A percentile compares a stretch with the other conserved stretches of the same genome.
Conservation (phyloP, 768 basidiomycete genomes). For the Lenzites betulinus region DNA sequence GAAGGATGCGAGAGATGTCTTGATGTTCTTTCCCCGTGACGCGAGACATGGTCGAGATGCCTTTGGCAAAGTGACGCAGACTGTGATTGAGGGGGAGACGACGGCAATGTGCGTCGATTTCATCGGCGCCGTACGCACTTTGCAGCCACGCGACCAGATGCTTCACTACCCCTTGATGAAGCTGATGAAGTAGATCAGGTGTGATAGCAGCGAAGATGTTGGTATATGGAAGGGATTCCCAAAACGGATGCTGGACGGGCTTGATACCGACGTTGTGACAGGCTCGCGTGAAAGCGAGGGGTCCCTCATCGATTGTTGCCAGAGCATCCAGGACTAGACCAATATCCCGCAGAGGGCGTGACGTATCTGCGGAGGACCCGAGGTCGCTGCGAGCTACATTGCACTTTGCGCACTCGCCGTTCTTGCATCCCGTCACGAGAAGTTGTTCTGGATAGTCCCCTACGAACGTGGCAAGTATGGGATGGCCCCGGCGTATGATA, state of each 20-base stretch:
- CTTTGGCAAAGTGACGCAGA: slow-evolving; percentile 30
- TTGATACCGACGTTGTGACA: slow-evolving; percentile 13
- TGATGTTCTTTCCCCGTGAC: slow-evolving; percentile 48
- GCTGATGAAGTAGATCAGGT: slow-evolving; percentile 47
- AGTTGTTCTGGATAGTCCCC: slow-evolving; percentile 28
- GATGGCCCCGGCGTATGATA: slow-evolving; percentile 40
- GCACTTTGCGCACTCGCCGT: slow-evolving; percentile 17
- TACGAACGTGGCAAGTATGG: slow-evolving; percentile 23
- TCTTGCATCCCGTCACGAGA: slow-evolving; percentile 19
- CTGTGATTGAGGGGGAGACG: slow-evolving; percentile 40
- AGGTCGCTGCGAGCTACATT: neutral
- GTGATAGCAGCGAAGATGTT: slow-evolving; percentile 43
- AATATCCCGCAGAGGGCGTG: neutral
- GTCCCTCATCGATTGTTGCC: neutral
- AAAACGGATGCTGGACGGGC: slow-evolving; percentile 33
- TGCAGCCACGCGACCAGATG: slow-evolving; percentile 36
- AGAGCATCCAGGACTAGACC: neutral
- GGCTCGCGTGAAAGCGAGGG: slow-evolving; percentile 26
- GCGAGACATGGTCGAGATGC: slow-evolving; percentile 42
- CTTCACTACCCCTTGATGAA: slow-evolving; percentile 50
- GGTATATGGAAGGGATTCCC: slow-evolving; percentile 40
- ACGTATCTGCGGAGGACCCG: neutral
- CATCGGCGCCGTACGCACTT: slow-evolving; percentile 17
- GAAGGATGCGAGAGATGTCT: slow-evolving; percentile 30
- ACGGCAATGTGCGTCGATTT: slow-evolving; percentile 41